A percentile compares a stretch with the other conserved stretches of the same genome.
Evolutionary conservation across 805 yeast genomes (phyloP).

Genomic region (Saccharomyces mikatae): DNA sequence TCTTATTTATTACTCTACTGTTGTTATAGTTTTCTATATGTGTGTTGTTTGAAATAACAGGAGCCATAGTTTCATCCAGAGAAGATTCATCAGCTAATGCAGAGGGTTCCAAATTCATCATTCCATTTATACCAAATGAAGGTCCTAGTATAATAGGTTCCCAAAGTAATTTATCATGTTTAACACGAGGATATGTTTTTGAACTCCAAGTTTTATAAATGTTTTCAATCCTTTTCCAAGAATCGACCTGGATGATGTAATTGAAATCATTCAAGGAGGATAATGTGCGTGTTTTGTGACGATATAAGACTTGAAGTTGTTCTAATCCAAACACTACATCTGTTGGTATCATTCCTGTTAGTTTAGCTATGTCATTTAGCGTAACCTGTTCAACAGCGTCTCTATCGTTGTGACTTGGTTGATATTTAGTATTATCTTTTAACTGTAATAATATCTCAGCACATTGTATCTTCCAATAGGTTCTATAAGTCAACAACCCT

Average conservation of each 20-base stretch:
- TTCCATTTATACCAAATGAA: slow-evolving; percentile 73
- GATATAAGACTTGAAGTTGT: slow-evolving; percentile 50
- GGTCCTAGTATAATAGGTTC: slow-evolving; percentile 79
- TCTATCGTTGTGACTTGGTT: neutral
- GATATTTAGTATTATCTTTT: slow-evolving; percentile 5
- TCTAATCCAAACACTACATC: slow-evolving; percentile 87
- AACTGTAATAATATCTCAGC: slow-evolving; percentile 33
- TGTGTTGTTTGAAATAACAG: neutral
- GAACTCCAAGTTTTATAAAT: slow-evolving; percentile 45
- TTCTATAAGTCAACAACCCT: slow-evolving; percentile 78
- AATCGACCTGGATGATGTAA: slow-evolving; percentile 49
- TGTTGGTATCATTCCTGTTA: slow-evolving; percentile 79
- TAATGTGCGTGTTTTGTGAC: slow-evolving; percentile 1
- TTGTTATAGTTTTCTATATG: neutral
- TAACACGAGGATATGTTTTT: slow-evolving; percentile 45
- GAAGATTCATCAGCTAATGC: neutral
- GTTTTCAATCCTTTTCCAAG: slow-evolving; percentile 26
- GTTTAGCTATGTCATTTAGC: slow-evolving; percentile 51
- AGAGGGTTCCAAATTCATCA: neutral
- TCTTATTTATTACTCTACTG: neutral
- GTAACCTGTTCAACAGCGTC: slow-evolving; percentile 31
- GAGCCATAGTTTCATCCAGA: neutral
- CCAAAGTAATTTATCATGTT: slow-evolving; percentile 58
- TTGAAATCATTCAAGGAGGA: slow-evolving; percentile 42
- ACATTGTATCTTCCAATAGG: slow-evolving; percentile 71